Evolutionary conservation across 805 yeast species (phyloP), one percentile per base, ranked within the genome.

Genomic region (Ogataea zsoltii): DNA sequence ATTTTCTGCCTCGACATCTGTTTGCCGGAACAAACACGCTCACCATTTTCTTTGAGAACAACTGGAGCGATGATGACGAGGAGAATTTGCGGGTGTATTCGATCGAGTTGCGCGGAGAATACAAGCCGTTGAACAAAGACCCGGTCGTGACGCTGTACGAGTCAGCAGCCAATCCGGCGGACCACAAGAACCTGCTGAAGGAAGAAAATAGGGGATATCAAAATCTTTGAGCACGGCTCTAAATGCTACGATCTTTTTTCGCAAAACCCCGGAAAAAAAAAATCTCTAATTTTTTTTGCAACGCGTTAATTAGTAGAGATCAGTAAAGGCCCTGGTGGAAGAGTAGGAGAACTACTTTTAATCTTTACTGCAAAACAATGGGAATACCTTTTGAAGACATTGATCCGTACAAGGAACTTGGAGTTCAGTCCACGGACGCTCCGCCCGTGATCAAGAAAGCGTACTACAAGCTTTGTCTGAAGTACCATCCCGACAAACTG

Each of bases 101-200:
- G 54, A 66, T 91, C 35, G 97, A 95, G 46, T 63, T 92, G 19
- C 71, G 97, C 37, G 98, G 98, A 1, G 85, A 80, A 51, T 75
- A 65, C 48, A 71, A 77, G 5, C 78, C 74, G 30, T 61, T 85
- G 40, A 62, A 70, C 26, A 76, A 75, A 50, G 88, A 85, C 33
- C 96, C 96, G 0, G 79, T 88, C 14, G 74, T 85, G 13, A 74
- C 96, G 0, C 60, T 87, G 16, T 92, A 91, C 63, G 98, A 92
- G 66, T 79, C 90, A 44, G 95, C 96, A 0, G 94, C 97, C 2
- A 91, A 91, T 62, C 97, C 97, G 0, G 80, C 84, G 1, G 97
- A 91, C 61, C 97, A 92, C 63, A 80, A 75, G 53, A 73, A 66
- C 39, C 16, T 65, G 36, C 63, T 59, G 14, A 38, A 45, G 14